Conservation (phyloP, 2,329 filamentous ascomycete species). For the Nemania sp. region DNA sequence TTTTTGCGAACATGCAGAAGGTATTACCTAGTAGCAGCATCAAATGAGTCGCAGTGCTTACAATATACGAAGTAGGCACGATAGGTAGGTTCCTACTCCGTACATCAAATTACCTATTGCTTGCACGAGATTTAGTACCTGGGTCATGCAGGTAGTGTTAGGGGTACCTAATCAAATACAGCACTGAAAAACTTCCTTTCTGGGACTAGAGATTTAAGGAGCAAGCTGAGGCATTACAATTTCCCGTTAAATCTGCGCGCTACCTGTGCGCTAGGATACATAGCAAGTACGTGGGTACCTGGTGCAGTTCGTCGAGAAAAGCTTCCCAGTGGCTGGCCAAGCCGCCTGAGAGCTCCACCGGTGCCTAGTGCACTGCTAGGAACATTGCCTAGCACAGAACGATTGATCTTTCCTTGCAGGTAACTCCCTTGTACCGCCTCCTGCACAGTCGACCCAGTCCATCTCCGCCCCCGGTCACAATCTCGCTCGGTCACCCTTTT, state of each 20-base stretch:
- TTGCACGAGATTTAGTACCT: no score
- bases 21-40: no score
- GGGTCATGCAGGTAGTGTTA: neutral
- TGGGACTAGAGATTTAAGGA: slow-evolving; percentile 14
- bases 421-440: slow-evolving; percentile 10
- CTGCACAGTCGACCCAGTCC: slow-evolving; percentile 27
- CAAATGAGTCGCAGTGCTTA: no score
- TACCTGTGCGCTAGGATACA: no score
- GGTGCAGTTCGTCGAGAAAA: neutral
- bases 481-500: slow-evolving; percentile 39
- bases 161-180: neutral
- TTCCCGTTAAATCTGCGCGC: slow-evolving; percentile 15
- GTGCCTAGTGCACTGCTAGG: slow-evolving; percentile 9
- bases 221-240: slow-evolving; percentile 20
- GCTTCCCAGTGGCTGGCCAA: slow-evolving; percentile 15
- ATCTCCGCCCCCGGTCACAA: slow-evolving; percentile 36
- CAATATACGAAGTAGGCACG: no score
- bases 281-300: neutral
- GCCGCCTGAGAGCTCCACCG: slow-evolving; percentile 12
- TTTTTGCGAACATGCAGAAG: no score
- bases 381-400: neutral
- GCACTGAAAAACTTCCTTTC: slow-evolving; percentile 10
- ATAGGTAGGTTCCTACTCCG: no score
- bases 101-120: no score
- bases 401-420: slow-evolving; percentile 12